Evolutionary conservation across 306 rosid species (phyloP), one percentile per base, ranked within the genome.

Genomic region (Sindora glabra): DNA sequence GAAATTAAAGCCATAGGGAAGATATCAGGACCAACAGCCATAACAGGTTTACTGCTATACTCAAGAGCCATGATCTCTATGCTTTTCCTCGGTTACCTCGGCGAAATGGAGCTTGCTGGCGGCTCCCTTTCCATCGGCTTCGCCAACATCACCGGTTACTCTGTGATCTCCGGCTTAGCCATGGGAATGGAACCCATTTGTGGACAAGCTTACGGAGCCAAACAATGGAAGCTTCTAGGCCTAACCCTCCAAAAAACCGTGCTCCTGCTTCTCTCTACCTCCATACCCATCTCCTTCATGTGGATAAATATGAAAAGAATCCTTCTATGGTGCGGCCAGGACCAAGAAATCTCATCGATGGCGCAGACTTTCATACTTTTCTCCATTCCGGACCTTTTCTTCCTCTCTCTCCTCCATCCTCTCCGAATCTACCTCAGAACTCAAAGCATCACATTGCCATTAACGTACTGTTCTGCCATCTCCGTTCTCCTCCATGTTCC

Each of bases 151-250:
- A 94, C 94, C 2, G 99, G 99, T 45, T 94, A 94, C 89, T 94
- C 99, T 9, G 94, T 94, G 1, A 81, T 94, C 61, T 89, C 99
- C 1, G 99, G 99, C 0, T 60, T 94, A 16, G 99, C 99, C 65
- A 89, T 89, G 95, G 99, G 99, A 59, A 94, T 94, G 99, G 99
- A 94, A 55, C 97, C 97, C 18, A 89, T 94, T 21, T 94, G 99
- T 26, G 99, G 97, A 0, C 97, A 94, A 69, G 99, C 97, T 27
- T 79, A 80, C 5, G 99, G 99, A 0, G 99, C 99, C 0, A 77
- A 82, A 62, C 95, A 92, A 49, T 44, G 68, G 81, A 94, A 89
- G 51, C 78, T 79, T 0, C 94, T 89, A 0, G 97, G 97, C 24
- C 38, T 86, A 14, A 86, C 97, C 13, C 86, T 94, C 13, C 99